Base-by-base conservation (phyloP, 2,329 filamentous ascomycete species). In the Xylariaceae sp. region DNA sequence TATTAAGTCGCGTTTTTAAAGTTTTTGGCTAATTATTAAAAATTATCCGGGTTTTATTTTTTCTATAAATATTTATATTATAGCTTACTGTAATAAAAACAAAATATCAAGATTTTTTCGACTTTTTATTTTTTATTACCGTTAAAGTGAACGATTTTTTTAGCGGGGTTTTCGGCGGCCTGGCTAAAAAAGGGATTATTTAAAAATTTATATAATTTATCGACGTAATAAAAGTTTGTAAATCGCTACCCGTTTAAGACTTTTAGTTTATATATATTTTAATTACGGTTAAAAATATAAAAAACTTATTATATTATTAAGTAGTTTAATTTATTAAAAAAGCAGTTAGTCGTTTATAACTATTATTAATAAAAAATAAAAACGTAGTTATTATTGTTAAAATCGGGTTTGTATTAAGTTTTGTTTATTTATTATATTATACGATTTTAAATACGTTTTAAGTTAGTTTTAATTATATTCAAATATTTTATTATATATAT, bases 341-440 rank as follows among this genome's bases (percentile, higher is more conserved):
- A 34, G 22, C 17, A 18, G 18, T 48, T 41, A 13, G 33, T 48
- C 31, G 42, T 31, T 31, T 48, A 48, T 28, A n/a, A 28, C 31
- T 41, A 40, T 14, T 36, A 14, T 14, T 36, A 36, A 10, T 48
- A 28, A 42, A 48, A 38, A 38, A 47, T 47, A 48, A 48, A 42
- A 41, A 41, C 34, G 19, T 10, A n/a, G 31, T 41, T 31, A n/a
- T 19, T 48, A 22, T 28, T n/a, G n/a, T 34, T 31, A 31, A 41
- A 42, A 42, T 41, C 36, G 9, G n/a, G 31, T 17, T 38, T 39
- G 6, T 38, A 14, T 33, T 36, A 36, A 18, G n/a, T 33, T 5
- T n/a, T 9, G 36, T 46, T 46, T n/a, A 18, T 31, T 46, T 46
- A 34, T 6, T 16, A 6, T 6, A 16, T 16, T 33, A 36, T 36